Conservation (phyloP, 192 early-diverging fungal genomes). For the Kickxella alabastrina region DNA sequence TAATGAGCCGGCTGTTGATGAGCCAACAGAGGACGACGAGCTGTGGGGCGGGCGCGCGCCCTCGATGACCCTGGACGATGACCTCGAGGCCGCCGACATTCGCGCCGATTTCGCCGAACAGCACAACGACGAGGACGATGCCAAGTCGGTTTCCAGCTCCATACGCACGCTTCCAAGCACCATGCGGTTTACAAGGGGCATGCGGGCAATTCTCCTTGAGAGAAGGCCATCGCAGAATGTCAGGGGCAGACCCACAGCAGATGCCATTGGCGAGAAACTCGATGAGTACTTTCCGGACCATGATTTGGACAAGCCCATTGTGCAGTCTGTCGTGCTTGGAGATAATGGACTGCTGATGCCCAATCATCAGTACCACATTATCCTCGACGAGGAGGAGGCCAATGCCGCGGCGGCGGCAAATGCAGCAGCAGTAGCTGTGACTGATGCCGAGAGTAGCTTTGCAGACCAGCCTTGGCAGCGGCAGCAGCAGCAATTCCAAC, state of each 20-base stretch:
- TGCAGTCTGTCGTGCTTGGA: constrained; percentile 44
- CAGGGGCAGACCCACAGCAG: constrained; percentile 58
- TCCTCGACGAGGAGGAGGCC: constrained; percentile 26
- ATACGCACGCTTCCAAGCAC: constrained; percentile 21
- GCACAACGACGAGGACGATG: constrained; percentile 6
- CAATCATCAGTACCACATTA: constrained; percentile 37
- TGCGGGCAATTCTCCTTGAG: constrained; percentile 42
- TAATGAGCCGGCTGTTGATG: neutral
- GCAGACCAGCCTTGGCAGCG: constrained; percentile 1
- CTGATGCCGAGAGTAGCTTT: neutral
- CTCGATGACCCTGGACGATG: neutral
- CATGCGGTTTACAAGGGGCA: constrained; percentile 45
- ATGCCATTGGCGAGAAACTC: constrained; percentile 63
- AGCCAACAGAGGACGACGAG: neutral
- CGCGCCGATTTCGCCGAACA: constrained; percentile 1
- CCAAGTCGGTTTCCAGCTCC: constrained; percentile 5
- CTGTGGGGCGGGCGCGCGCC: neutral
- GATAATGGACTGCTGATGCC: constrained; percentile 18
- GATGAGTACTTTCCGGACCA: constrained; percentile 73
- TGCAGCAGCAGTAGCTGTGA: neutral
- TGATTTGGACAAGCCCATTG: constrained; percentile 69
- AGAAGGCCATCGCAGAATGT: constrained; percentile 24
- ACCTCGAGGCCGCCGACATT: neutral
- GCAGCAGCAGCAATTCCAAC: constrained; percentile 5
- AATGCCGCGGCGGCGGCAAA: constrained; percentile 3